Evolutionary conservation across 2,329 filamentous ascomycete genomes (phyloP).

Genomic region (Whalleya microplaca): DNA sequence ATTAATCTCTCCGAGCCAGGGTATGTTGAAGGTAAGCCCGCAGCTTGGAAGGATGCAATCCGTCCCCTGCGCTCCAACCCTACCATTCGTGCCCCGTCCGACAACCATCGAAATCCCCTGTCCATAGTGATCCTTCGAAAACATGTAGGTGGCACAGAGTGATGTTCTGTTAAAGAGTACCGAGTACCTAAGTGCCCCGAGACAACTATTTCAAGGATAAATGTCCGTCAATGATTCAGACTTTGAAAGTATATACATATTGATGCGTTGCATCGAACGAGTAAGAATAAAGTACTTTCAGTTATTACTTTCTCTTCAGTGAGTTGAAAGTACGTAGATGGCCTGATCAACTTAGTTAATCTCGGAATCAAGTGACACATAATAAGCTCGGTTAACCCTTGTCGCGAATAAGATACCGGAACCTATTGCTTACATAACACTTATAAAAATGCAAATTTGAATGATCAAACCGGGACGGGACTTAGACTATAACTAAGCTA

Average conservation of each 20-base stretch:
- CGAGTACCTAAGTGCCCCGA: too few species aligned
- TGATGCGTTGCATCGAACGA: background rate
- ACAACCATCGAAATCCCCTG: constrained; percentile 2
- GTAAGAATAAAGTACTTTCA: too few species aligned
- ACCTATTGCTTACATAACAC: too few species aligned
- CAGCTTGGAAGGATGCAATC: constrained; percentile 29
- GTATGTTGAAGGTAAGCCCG: constrained; percentile 33
- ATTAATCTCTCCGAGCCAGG: constrained; percentile 35
- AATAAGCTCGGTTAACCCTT: background rate
- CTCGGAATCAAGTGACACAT: background rate
- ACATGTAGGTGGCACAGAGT: constrained; percentile 5
- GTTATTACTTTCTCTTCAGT: too few species aligned
- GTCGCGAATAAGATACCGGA: background rate
- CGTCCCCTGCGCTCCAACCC: constrained; percentile 25
- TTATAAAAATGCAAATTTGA: too few species aligned
- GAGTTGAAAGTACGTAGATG: background rate
- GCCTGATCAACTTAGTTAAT: background rate
- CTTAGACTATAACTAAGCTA: too few species aligned
- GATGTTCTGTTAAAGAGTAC: constrained; percentile 5
- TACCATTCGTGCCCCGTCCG: constrained; percentile 14
- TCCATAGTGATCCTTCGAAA: constrained; percentile 9
- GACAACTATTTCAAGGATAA: background rate
- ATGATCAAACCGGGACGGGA: too few species aligned
- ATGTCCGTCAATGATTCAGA: background rate
- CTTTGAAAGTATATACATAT: background rate